phyloP scores from a whole-genome alignment of 2,329 filamentous ascomycete genomes.

The Thielaviopsis cerberus region DNA sequence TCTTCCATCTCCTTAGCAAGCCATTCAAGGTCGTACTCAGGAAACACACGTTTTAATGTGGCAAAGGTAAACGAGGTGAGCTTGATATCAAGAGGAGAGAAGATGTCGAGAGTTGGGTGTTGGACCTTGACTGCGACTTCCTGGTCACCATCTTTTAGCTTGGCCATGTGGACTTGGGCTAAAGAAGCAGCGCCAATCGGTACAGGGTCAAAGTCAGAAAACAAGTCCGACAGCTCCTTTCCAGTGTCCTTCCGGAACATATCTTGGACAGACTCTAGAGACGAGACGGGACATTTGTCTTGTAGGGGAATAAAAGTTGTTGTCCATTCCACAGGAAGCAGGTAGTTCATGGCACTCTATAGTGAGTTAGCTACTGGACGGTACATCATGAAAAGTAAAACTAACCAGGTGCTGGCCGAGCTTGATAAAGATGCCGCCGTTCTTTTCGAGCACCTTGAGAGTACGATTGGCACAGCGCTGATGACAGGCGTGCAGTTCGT shows the following conservation, averaged over 20 bases:
- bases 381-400: background rate
- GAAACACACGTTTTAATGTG: slow-evolving; percentile 80
- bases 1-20: slow-evolving; percentile 80
- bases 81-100: slow-evolving; percentile 71
- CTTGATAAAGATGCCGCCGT: slow-evolving; percentile 97
- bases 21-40: slow-evolving; percentile 95
- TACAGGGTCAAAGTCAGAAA: slow-evolving; percentile 60
- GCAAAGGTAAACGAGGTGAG: slow-evolving; percentile 80
- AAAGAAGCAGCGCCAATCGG: slow-evolving; percentile 88
- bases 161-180: slow-evolving; percentile 83
- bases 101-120: slow-evolving; percentile 75
- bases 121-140: slow-evolving; percentile 93
- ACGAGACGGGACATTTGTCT: slow-evolving; percentile 86
- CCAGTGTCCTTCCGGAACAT: slow-evolving; percentile 82
- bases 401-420: slow-evolving; percentile 73
- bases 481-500: slow-evolving; percentile 65
- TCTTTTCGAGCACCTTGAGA: slow-evolving; percentile 73
- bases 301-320: slow-evolving; percentile 89
- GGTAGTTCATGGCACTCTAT: slow-evolving; percentile 82
- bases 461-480: slow-evolving; percentile 83
- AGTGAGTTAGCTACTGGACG: background rate
- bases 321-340: slow-evolving; percentile 82
- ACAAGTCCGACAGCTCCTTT: slow-evolving; percentile 58
- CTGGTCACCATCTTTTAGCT: slow-evolving; percentile 61
- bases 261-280: slow-evolving; percentile 63